phyloP scores from a whole-genome alignment of 164 flowering plant species.

The Liriodendron chinense region DNA sequence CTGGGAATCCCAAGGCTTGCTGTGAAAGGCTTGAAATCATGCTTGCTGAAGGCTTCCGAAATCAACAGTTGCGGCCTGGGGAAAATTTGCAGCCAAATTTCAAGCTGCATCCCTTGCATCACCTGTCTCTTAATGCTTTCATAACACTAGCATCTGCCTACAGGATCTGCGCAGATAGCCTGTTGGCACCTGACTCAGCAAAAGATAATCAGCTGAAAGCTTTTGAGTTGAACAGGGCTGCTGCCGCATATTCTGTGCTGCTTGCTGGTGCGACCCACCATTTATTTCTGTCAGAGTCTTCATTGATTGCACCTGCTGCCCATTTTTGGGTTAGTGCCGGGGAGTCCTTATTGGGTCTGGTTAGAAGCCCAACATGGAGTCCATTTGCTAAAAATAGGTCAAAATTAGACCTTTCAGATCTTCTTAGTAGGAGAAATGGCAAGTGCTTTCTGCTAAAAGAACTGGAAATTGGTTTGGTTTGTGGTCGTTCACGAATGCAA shows the following conservation, averaged over 20 bases:
- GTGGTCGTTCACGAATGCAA: slow-evolving; percentile 8
- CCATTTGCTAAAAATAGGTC: neutral
- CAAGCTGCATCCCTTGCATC: slow-evolving; percentile 50
- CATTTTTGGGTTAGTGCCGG: slow-evolving; percentile 63
- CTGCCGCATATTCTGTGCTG: slow-evolving; percentile 59
- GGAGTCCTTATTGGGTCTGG: slow-evolving; percentile 45
- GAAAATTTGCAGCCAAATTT: slow-evolving; percentile 15
- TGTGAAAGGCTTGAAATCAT: slow-evolving; percentile 54
- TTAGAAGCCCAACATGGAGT: slow-evolving; percentile 32
- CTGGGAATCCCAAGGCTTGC: slow-evolving; percentile 47
- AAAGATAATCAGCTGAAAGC: slow-evolving; percentile 18
- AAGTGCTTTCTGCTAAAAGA: slow-evolving; percentile 30
- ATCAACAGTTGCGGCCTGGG: slow-evolving; percentile 13
- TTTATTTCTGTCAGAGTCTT: slow-evolving; percentile 49
- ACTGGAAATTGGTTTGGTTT: slow-evolving; percentile 8
- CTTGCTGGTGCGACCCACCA: slow-evolving; percentile 60
- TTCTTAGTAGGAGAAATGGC: slow-evolving; percentile 10
- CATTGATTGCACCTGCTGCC: slow-evolving; percentile 48
- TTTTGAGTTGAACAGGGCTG: slow-evolving; percentile 34
- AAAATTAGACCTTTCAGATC: slow-evolving; percentile 6
- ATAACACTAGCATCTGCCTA: slow-evolving; percentile 62
- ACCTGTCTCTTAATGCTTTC: slow-evolving; percentile 54
- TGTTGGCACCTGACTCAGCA: slow-evolving; percentile 18
- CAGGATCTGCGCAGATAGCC: slow-evolving; percentile 34
- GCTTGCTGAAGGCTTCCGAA: slow-evolving; percentile 25